phyloP scores from a whole-genome alignment of 2,329 filamentous ascomycete genomes.

The Fusarium sp. region DNA sequence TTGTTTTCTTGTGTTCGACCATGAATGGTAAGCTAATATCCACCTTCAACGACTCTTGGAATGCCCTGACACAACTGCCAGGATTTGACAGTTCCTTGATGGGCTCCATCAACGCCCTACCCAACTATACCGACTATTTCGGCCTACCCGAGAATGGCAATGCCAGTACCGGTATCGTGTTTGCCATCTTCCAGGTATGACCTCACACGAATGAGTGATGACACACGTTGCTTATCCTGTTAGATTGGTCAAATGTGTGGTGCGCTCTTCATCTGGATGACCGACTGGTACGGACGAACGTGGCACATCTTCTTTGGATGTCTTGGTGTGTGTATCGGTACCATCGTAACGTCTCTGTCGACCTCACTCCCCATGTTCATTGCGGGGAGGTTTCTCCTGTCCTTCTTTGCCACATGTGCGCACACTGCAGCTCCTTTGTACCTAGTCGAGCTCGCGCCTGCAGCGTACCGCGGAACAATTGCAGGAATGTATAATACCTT shows the following conservation, averaged over 20 bases:
- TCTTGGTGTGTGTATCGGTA: slow-evolving; percentile 62
- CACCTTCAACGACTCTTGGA: too few relatives aligned
- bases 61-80: slow-evolving; percentile 16
- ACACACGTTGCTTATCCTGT: background rate
- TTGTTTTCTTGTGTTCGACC: slow-evolving; percentile 52
- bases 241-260: slow-evolving; percentile 57
- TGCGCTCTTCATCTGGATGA: slow-evolving; percentile 56
- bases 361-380: slow-evolving; percentile 61
- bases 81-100: slow-evolving; percentile 57
- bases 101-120: slow-evolving; percentile 58
- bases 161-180: slow-evolving; percentile 57
- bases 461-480: slow-evolving; percentile 67
- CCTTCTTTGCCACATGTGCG: slow-evolving; percentile 67
- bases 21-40: slow-evolving; percentile 51
- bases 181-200: slow-evolving; percentile 52
- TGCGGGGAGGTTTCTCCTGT: slow-evolving; percentile 61
- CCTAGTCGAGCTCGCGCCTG: slow-evolving; percentile 70
- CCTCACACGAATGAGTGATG: background rate
- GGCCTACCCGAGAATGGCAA: slow-evolving; percentile 50
- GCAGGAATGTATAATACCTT: slow-evolving; percentile 64
- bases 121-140: slow-evolving; percentile 56
- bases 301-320: slow-evolving; percentile 61
- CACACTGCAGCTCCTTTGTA: slow-evolving; percentile 69
- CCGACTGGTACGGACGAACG: slow-evolving; percentile 59
- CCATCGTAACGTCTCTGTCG: slow-evolving; percentile 61